Conservation (phyloP, 148 eudicot species). For the Amaranthus hypochondriacus region DNA sequence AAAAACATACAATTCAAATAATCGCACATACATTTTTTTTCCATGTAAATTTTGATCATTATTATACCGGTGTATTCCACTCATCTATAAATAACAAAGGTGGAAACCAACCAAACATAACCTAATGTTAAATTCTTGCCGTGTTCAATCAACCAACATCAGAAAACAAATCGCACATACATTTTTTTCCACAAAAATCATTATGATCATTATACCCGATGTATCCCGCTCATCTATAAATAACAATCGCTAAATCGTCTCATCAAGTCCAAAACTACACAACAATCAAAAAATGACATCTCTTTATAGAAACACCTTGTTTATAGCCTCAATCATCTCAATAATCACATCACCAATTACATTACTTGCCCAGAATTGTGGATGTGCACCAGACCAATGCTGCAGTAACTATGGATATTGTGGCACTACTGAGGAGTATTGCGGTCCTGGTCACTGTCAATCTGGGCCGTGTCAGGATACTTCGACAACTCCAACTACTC, state of each 20-base stretch:
- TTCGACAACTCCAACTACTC: no score
- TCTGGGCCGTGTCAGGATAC: no score
- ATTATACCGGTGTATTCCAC: no score
- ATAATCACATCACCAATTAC: slow-evolving; percentile 12
- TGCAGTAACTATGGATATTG: no score
- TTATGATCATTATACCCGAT: no score
- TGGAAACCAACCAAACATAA: no score
- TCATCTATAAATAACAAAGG: no score
- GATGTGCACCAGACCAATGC: background rate
- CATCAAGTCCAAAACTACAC: slow-evolving; percentile 11
- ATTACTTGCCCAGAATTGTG: slow-evolving; percentile 39
- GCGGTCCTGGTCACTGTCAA: no score
- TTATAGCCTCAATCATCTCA: slow-evolving; percentile 18
- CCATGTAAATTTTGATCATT: no score
- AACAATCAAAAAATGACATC: background rate
- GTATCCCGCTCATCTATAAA: slow-evolving; percentile 16
- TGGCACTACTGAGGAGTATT: no score
- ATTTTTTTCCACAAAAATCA: slow-evolving; percentile 17
- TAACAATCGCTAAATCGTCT: slow-evolving; percentile 13
- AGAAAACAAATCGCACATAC: background rate
- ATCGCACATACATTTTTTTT: no score
- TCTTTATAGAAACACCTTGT: background rate
- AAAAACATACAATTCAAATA: no score
- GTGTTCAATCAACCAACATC: slow-evolving; percentile 11
- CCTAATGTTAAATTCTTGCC: background rate